Evolutionary conservation across 2,329 filamentous ascomycete species (phyloP), one percentile per base, ranked within the genome.

Genomic region (Blumeriella jaapii): DNA sequence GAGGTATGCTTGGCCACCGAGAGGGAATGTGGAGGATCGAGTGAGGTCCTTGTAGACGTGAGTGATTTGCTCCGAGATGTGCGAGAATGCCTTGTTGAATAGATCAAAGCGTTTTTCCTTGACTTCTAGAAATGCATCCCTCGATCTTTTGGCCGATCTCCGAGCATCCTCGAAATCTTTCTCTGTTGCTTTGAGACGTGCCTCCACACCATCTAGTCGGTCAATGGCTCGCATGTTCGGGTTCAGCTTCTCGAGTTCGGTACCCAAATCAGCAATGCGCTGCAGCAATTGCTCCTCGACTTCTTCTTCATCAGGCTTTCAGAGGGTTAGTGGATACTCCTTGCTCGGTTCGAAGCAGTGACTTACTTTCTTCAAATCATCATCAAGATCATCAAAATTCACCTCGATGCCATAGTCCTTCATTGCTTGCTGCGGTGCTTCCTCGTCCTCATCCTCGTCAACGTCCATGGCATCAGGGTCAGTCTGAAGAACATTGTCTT

Each of bases 141-240:
- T 85, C 8, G 85, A 80, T 27, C 68, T 71, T 36, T 79, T 79
- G 36, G 83, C 81, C 15, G 74, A 69, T 31, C 71, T 71, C 48
- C 86, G 82, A 2, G 89, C 82, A 45, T 84, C 75, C 47, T 93
- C 85, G 54, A 87, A 96, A 49, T 95, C 87, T 49, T 83, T 77
- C 51, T 95, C 87, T 1, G 84, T 89, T 40, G 78, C 71, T 45
- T 83, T 78, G 15, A 95, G 77, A 41, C 87, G 78, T 33, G 75
- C 71, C 57, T 93, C 82, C 6, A 93, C 87, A 14, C 77, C 79
- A 54, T 91, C 83, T 4, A 98, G 69, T 31, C 89, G 82, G 55
- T 96, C 86, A 59, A 87, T 85, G 6, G 89, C 91, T 50, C 89
- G 84, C 75, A 94, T 93, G 59, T 98, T 96, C 16, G 91, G 91